These are phyloP conservation scores for Chlamydomonas reinhardtii DNA, from an alignment of 163 green algal genomes.

Conservation along the genomic window DNA sequence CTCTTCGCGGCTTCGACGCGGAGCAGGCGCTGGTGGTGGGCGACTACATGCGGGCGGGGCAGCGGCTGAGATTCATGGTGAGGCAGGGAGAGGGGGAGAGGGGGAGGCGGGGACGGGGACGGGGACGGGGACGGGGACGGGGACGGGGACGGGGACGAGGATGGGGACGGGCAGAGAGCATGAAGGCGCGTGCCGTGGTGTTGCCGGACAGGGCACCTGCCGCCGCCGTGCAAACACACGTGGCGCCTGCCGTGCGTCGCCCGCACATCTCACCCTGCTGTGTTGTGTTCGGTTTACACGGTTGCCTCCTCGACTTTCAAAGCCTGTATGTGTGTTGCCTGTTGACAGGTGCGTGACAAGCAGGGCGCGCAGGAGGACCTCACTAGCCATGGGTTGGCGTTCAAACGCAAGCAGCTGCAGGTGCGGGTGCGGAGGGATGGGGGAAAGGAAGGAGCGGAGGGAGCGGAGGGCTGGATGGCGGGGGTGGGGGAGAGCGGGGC, in stretches of 20 bases:
- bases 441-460: too few relatives aligned
- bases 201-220: too few relatives aligned
- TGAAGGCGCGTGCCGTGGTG: too few relatives aligned
- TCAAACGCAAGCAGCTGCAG: conserved; percentile 69
- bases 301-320: too few relatives aligned
- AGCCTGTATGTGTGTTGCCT: background rate
- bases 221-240: too few relatives aligned
- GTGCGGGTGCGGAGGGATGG: background rate
- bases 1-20: conserved; percentile 47
- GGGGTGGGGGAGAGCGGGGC: background rate
- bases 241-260: too few relatives aligned
- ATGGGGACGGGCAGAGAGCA: too few relatives aligned
- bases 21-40: conserved; percentile 56
- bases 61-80: conserved; percentile 54
- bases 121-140: too few relatives aligned
- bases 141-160: too few relatives aligned
- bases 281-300: too few relatives aligned
- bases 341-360: conserved; percentile 59
- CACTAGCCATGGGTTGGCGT: conserved; percentile 56
- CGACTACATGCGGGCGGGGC: conserved; percentile 60
- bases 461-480: background rate
- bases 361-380: conserved; percentile 70
- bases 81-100: background rate
- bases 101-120: too few relatives aligned
- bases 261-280: too few relatives aligned